Percentiles rank a stretch among this genome's conserved stretches.
These are phyloP conservation scores for Arthrobotrys sphaeroides DNA, from an alignment of 2,329 filamentous ascomycete genomes.

Conservation along the genomic window DNA sequence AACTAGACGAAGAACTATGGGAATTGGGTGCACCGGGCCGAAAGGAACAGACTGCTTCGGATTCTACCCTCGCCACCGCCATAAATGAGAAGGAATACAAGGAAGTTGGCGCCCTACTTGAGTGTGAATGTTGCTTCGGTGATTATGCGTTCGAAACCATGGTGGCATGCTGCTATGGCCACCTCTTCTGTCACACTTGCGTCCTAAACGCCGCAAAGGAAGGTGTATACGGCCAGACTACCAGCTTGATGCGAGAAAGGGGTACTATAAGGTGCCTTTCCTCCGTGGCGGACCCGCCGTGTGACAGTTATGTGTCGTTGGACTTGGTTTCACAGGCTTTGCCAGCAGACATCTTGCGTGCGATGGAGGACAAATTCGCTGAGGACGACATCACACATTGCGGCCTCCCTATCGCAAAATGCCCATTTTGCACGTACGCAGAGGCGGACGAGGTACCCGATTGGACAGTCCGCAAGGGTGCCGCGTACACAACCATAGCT, in stretches of 20 bases:
- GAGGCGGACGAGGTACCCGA: slow-evolving; percentile 83
- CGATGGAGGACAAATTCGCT: slow-evolving; percentile 80
- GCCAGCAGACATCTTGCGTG: slow-evolving; percentile 74
- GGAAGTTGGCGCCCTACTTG: slow-evolving; percentile 65
- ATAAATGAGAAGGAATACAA: slow-evolving; percentile 66
- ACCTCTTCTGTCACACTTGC: slow-evolving; percentile 83
- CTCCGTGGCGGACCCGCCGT: slow-evolving; percentile 72
- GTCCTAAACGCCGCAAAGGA: slow-evolving; percentile 83
- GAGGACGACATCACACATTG: slow-evolving; percentile 79
- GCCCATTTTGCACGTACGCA: slow-evolving; percentile 90
- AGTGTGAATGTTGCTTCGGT: slow-evolving; percentile 82
- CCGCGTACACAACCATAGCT: slow-evolving; percentile 68
- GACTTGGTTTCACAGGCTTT: slow-evolving; percentile 78
- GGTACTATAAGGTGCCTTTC: slow-evolving; percentile 87
- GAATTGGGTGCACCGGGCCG: slow-evolving; percentile 60
- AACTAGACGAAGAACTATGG: slow-evolving; percentile 66
- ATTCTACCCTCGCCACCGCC: slow-evolving; percentile 61
- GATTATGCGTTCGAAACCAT: slow-evolving; percentile 77
- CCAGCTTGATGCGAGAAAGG: slow-evolving; percentile 78
- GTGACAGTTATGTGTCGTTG: slow-evolving; percentile 75
- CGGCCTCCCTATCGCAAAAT: slow-evolving; percentile 78
- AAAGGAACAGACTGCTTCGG: slow-evolving; percentile 60
- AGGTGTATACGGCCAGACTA: slow-evolving; percentile 91
- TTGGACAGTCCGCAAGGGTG: slow-evolving; percentile 65
- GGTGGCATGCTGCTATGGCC: slow-evolving; percentile 74